phyloP scores from a whole-genome alignment of 805 yeast genomes.

The Candida sanyiensis region DNA sequence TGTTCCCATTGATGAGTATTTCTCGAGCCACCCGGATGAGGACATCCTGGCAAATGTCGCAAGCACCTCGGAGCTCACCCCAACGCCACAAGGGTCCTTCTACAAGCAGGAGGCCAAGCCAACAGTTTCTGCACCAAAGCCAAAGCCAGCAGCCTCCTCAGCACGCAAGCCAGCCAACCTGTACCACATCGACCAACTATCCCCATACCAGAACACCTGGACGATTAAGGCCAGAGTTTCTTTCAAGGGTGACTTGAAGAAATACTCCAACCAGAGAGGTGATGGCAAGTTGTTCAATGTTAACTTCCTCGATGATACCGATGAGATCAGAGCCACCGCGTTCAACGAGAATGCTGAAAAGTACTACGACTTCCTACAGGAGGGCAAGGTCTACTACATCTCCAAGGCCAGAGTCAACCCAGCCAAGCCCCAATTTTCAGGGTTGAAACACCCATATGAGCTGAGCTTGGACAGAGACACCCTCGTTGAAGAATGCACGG shows the following conservation, averaged over 20 bases:
- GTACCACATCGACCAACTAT: constrained; percentile 76
- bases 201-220: constrained; percentile 91
- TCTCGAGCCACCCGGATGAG: constrained; percentile 53
- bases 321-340: constrained; percentile 93
- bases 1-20: constrained; percentile 49
- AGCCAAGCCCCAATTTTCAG: constrained; percentile 82
- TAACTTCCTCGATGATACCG: constrained; percentile 87
- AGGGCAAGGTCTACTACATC: constrained; percentile 83
- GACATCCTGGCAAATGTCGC: constrained; percentile 26
- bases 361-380: constrained; percentile 70
- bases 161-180: constrained; percentile 34
- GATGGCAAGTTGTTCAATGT: constrained; percentile 88
- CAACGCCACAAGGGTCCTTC: constrained; percentile 4
- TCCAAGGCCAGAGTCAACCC: constrained; percentile 75
- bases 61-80: constrained; percentile 2
- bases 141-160: too few species aligned
- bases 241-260: constrained; percentile 78
- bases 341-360: constrained; percentile 83
- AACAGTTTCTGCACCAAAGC: too few species aligned
- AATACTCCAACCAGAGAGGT: constrained; percentile 82
- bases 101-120: not conserved
- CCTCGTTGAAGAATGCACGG: constrained; percentile 60
- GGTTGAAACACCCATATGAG: constrained; percentile 84
- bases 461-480: constrained; percentile 77
- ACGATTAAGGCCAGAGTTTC: constrained; percentile 90